A percentile compares a stretch with the other conserved stretches of the same genome.
These are phyloP conservation scores for Gigaspora rosea DNA, from an alignment of 192 early-diverging fungal species.

Conservation along the genomic window DNA sequence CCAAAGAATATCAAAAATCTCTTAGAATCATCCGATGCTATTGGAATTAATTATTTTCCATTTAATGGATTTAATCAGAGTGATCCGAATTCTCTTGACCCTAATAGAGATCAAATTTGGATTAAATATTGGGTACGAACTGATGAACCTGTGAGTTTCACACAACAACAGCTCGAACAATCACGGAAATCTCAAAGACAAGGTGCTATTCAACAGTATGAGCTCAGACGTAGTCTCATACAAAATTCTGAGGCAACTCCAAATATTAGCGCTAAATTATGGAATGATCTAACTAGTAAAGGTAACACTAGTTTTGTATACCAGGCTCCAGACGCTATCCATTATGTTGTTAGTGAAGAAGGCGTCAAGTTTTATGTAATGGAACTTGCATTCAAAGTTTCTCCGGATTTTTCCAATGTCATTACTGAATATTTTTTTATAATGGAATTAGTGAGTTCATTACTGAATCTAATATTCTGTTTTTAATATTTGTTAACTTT, in stretches of 20 bases:
- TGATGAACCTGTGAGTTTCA: constrained; percentile 7
- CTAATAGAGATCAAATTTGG: constrained; percentile 37
- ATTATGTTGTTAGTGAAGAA: constrained; percentile 1
- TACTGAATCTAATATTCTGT: not conserved
- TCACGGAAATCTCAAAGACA: not conserved
- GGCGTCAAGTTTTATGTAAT: not conserved
- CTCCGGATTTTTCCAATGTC: constrained; percentile 38
- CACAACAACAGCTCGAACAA: not conserved
- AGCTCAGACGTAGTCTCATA: constrained; percentile 26
- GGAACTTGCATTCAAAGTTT: constrained; percentile 37
- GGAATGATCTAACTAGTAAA: not conserved
- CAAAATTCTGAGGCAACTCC: constrained; percentile 31
- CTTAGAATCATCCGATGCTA: constrained; percentile 31
- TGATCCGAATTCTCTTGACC: not conserved
- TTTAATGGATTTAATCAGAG: constrained; percentile 23
- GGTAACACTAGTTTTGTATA: not conserved
- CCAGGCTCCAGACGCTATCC: constrained; percentile 15
- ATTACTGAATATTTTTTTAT: not conserved
- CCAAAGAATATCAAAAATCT: constrained; percentile 6
- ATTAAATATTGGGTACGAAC: constrained; percentile 43
- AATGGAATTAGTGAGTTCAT: not conserved
- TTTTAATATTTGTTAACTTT: not conserved
- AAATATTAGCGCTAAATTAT: constrained; percentile 22
- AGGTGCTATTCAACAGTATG: constrained; percentile 12
- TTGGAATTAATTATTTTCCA: constrained; percentile 43